A percentile compares a stretch with the other conserved stretches of the same genome.
phyloP scores from a whole-genome alignment of 148 eudicot genomes.

The Vaccinium corymbosum region DNA sequence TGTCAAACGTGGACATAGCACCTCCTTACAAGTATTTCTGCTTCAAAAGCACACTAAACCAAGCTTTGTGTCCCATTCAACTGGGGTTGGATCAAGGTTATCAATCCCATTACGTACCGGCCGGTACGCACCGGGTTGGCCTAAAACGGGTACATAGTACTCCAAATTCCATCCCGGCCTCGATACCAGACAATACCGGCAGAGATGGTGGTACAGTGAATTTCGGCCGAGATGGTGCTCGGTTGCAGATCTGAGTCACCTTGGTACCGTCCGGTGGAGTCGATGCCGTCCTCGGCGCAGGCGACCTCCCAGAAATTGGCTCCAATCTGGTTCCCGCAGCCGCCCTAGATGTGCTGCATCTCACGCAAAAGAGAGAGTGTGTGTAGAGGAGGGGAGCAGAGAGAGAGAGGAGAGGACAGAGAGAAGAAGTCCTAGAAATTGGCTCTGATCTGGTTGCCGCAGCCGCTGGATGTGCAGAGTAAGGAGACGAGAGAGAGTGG shows the following conservation, averaged over 20 bases:
- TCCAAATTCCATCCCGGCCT: no score
- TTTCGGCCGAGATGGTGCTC: no score
- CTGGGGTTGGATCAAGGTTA: background rate
- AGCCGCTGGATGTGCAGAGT: no score
- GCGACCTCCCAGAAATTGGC: constrained; percentile 54
- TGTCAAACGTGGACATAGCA: background rate
- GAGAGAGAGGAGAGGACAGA: background rate
- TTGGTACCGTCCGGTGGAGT: constrained; percentile 33
- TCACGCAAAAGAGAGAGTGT: constrained; percentile 28
- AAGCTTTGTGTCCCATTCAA: background rate
- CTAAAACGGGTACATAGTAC: no score
- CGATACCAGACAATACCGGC: no score
- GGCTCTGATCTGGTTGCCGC: no score
- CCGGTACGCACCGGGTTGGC: no score
- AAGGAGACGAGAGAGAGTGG: no score
- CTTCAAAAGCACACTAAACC: background rate
- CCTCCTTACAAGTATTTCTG: background rate
- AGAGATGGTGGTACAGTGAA: no score
- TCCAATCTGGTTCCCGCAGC: constrained; percentile 53
- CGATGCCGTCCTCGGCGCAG: constrained; percentile 49
- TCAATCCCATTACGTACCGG: no score
- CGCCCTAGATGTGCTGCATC: constrained; percentile 45
- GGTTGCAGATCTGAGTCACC: constrained; percentile 37
- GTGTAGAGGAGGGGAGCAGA: background rate
- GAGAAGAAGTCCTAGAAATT: background rate